Base-by-base conservation (phyloP, 2,329 filamentous ascomycete species). In the Claviceps arundinis region DNA sequence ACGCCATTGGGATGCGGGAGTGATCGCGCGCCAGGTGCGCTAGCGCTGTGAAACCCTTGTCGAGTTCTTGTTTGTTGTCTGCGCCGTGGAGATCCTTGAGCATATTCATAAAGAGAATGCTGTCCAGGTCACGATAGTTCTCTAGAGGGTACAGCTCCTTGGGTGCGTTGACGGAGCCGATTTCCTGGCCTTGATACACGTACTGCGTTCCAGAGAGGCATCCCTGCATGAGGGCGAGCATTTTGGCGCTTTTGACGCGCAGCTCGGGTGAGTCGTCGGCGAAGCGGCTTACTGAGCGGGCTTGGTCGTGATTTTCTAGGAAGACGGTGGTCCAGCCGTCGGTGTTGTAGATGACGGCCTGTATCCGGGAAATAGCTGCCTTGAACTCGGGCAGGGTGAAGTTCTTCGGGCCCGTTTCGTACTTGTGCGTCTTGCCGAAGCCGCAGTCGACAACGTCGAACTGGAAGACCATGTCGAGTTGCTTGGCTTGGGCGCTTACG, bases 381-480 rank as follows among this genome's bases (percentile, higher is more conserved):
- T 79, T 77, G 53, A 82, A 55, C 22, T 73, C 65, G 0, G 72
- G 64, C 6, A 81, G 67, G 7, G 64, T 69, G 62, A 69, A 81
- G 43, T 67, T 70, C 37, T 57, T 62, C 0, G 61, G 62, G 7
- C 69, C 67, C 38, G 76, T 78, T 52, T 78, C 74, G 59, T 78
- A 76, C 55, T 74, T 76, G 48, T 74, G 67, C 0, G 73, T 64
- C 59, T 68, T 62, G 52, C 77, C 75, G 51, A 73, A 70, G 5
- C 77, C 82, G 16, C 84, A 68, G 59, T 83, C 75, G 7, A 85
- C 80, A 11, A 82, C 73, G 57, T 81, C 78, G 56, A 83, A 82
- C 57, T 81, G 79, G 64, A 87, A 86, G 1, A 85, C 79, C 83
- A 86, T 87, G 61, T 80, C 76, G 48, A 87, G 67, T 63, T 85